Conservation (phyloP, 176 grass and related monocot genomes). For the Carex parvula region DNA sequence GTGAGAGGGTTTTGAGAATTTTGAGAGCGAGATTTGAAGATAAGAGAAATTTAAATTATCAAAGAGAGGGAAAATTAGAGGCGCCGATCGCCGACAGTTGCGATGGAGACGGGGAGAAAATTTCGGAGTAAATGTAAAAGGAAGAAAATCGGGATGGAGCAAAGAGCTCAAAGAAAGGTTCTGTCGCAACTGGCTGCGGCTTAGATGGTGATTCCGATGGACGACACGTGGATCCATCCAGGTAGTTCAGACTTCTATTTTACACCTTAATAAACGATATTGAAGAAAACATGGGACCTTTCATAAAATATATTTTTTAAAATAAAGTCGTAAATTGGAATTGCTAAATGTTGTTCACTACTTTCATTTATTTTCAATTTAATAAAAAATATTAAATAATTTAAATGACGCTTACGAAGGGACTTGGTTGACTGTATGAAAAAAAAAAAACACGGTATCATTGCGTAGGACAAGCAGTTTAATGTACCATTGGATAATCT, state of each 20-base stretch:
- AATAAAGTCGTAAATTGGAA: too few species aligned
- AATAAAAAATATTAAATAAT: background rate
- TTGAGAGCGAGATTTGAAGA: background rate
- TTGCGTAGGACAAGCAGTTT: too few species aligned
- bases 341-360: too few species aligned
- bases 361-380: background rate
- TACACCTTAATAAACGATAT: background rate
- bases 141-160: background rate
- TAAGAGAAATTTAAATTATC: background rate
- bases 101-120: background rate
- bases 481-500: too few species aligned
- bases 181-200: background rate
- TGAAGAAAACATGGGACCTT: too few species aligned
- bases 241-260: background rate
- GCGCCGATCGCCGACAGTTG: conserved; percentile 1
- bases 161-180: background rate
- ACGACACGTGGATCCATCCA: background rate
- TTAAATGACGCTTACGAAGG: background rate
- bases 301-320: too few species aligned
- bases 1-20: background rate
- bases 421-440: background rate
- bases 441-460: too few species aligned
- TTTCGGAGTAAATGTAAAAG: background rate
- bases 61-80: background rate
- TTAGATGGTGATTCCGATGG: background rate